Conservation (phyloP, 371 early-diverging fungal species). For the Zychaea mexicana region DNA sequence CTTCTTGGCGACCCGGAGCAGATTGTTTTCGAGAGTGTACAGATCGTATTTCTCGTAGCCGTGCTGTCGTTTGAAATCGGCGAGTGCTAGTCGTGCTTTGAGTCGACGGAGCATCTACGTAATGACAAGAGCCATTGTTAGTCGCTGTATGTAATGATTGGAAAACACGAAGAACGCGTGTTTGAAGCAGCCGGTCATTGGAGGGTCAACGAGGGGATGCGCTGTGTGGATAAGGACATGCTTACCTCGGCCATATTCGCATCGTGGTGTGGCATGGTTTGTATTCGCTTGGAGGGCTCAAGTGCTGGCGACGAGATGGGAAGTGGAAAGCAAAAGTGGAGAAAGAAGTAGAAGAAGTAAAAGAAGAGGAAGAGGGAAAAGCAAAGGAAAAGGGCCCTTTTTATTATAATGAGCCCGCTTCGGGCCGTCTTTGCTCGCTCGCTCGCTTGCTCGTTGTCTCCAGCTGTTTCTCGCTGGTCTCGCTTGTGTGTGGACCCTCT, state of each 20-base stretch:
- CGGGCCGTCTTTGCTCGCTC: not conserved
- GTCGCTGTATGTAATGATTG: not conserved
- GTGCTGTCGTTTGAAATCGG: conserved; percentile 32
- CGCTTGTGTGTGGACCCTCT: not conserved
- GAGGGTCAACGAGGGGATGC: not conserved
- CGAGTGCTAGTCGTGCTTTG: conserved; percentile 27
- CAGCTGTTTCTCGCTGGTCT: not conserved
- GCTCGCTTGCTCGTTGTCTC: conserved; percentile 3
- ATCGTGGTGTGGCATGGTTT: not conserved
- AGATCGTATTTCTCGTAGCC: conserved; percentile 35
- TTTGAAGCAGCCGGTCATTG: too few relatives aligned
- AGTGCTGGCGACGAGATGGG: too few relatives aligned
- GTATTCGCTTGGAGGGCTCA: not conserved
- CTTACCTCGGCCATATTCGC: not conserved
- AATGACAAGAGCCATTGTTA: not conserved
- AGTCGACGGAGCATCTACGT: conserved; percentile 26
- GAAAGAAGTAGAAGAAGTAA: not conserved
- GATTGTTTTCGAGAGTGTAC: conserved; percentile 25
- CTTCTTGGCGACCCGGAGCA: conserved; percentile 8
- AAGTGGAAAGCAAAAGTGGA: not conserved
- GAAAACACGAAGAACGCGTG: too few relatives aligned
- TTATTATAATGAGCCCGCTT: not conserved
- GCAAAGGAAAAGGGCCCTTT: not conserved
- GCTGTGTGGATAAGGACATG: too few relatives aligned
- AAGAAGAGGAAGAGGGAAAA: not conserved